Conservation (phyloP, 805 yeast genomes). For the Wickerhamiella vanderwaltii region DNA sequence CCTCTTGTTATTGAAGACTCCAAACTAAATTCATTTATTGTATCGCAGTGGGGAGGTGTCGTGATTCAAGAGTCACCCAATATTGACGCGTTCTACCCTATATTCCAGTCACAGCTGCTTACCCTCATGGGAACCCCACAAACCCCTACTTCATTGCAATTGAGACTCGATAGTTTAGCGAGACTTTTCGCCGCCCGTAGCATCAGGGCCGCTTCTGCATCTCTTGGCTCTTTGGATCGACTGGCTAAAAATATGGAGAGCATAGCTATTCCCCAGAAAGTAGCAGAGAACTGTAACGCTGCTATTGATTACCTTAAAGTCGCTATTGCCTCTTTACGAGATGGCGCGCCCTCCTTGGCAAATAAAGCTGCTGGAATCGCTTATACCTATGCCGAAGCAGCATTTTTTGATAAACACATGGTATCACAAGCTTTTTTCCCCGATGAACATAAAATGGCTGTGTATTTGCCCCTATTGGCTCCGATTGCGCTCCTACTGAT, state of each 20-base stretch:
- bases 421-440: slow-evolving; percentile 92
- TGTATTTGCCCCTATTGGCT: slow-evolving; percentile 79
- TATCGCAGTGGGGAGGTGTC: slow-evolving; percentile 90
- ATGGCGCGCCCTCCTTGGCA: slow-evolving; percentile 31
- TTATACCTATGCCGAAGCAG: slow-evolving; percentile 48
- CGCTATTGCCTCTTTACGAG: slow-evolving; percentile 28
- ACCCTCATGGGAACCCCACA: slow-evolving; percentile 58
- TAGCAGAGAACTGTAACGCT: slow-evolving; percentile 42
- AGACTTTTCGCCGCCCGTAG: slow-evolving; percentile 49
- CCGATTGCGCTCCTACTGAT: slow-evolving; percentile 58
- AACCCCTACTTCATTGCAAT: slow-evolving; percentile 44
- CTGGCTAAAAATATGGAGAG: slow-evolving; percentile 56
- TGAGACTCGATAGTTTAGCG: slow-evolving; percentile 49
- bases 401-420: slow-evolving; percentile 91
- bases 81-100: slow-evolving; percentile 38
- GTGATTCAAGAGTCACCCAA: slow-evolving; percentile 34
- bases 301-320: slow-evolving; percentile 36
- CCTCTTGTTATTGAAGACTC: slow-evolving; percentile 39
- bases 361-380: slow-evolving; percentile 40
- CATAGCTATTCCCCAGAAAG: slow-evolving; percentile 72
- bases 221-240: slow-evolving; percentile 58
- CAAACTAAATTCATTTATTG: slow-evolving; percentile 46
- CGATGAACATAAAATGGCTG: slow-evolving; percentile 89
- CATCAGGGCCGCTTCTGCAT: slow-evolving; percentile 49
- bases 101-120: slow-evolving; percentile 61